Conservation (phyloP, 73 alveolate species). For the Stentor roeselii region DNA sequence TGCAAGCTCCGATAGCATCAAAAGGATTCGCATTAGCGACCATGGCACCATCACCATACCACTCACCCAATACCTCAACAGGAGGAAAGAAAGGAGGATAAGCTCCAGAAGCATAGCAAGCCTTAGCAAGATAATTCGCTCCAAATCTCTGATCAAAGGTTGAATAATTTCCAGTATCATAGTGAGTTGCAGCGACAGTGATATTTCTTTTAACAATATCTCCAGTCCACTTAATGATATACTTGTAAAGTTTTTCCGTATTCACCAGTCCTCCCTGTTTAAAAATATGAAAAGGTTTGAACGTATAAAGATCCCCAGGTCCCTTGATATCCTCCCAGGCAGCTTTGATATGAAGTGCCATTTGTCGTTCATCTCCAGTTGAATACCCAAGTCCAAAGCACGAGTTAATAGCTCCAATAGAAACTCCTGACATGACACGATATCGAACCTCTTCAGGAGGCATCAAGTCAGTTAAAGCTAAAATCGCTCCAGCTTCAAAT, state of each 20-base stretch:
- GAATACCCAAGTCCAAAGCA: neutral
- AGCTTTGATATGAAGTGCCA: neutral
- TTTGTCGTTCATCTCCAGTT: neutral
- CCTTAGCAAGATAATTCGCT: neutral
- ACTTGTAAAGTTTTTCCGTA: neutral
- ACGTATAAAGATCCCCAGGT: neutral
- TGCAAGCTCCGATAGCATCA: neutral
- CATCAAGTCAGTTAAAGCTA: neutral
- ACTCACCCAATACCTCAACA: neutral
- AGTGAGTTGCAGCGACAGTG: neutral
- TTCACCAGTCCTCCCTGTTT: too few species aligned
- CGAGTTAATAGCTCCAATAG: slow-evolving; percentile 62
- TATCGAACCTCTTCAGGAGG: neutral
- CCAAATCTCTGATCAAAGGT: neutral
- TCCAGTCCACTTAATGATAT: neutral
- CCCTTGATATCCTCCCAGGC: neutral
- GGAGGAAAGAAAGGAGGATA: slow-evolving; percentile 3
- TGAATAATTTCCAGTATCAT: neutral
- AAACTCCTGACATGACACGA: slow-evolving; percentile 40
- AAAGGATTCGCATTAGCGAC: neutral
- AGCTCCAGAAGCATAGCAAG: neutral
- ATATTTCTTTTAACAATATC: neutral
- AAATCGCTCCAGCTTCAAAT: neutral
- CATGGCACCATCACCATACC: slow-evolving; percentile 3
- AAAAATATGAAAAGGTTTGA: neutral